Evolutionary conservation across 1,284 basidiomycete species (phyloP), one percentile per base, ranked within the genome.

Genomic region (Pterulicium gracile): DNA sequence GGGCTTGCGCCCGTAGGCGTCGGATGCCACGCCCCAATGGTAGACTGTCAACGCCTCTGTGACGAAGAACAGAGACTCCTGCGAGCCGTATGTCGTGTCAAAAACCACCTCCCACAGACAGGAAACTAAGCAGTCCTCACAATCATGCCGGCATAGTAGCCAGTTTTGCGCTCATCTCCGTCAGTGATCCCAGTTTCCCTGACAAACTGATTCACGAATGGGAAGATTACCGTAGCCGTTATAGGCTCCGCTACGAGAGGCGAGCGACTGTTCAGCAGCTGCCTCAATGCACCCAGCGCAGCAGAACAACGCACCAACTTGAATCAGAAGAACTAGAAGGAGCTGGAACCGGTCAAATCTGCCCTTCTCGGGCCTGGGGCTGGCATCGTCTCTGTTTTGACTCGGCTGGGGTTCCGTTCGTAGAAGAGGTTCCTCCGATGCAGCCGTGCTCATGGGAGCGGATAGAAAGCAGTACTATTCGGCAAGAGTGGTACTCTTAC

Each of bases 1-100:
- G 7, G 69, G 68, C 17, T 65, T 57, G 4, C 72, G 61, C 10
- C 72, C 72, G 50, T 66, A 58, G 10, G 58, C 54, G 53, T 74
- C 70, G 2, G 67, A 70, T 12, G 66, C 56, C 22, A 65, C 61
- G 18, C 68, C 69, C 61, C 70, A 73, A 24, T 63, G 61, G 18
- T 70, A 56, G 12, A 68, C 64, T 40, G 63, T 63, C 19, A 64
- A 48, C 35, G 63, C 59, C 54, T 72, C 67, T 2, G 66, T 56
- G 41, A 69, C 49, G 50, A 68, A 72, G 55, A 71, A 72, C 1
- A 61, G 50, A 3, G 68, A 69, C 62, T 72, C 68, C 69, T 68
- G 39, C 34, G n/a, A n/a, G n/a, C n/a, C n/a, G n/a, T n/a, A n/a
- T n/a, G n/a, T n/a, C n/a, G n/a, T n/a, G n/a, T n/a, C n/a, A n/a